Evolutionary conservation across 2,329 filamentous ascomycete genomes (phyloP), one percentile per base, ranked within the genome.

Genomic region (Aspergillus jensenii): DNA sequence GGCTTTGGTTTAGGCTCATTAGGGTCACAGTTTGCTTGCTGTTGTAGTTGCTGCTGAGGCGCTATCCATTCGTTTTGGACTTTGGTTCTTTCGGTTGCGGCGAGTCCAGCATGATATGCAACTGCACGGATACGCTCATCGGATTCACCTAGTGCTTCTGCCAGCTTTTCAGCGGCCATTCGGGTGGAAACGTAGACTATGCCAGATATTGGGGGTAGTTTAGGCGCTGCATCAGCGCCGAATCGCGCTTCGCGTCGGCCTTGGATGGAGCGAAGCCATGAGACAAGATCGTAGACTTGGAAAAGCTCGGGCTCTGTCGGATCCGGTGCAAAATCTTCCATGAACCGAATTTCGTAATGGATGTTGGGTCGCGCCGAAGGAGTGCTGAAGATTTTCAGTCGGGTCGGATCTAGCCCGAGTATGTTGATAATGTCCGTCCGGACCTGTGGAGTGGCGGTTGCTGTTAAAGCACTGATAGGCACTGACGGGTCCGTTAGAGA

Each of bases 381-480:
- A 81, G 93, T 96, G 40, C 89, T 87, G 70, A 96, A 98, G 46
- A 84, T 83, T 65, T 84, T 88, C 31, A 93, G 78, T 37, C 83
- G 86, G 0, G 81, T 77, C 15, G 80, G 72, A 59, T 90, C 82
- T 9, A 97, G 78, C 0, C 86, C 84, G 12, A 98, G 83, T 1
- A 89, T 90, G 9, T 78, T 82, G 52, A 96, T 85, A 51, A 98
- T 89, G 73, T 98, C 93, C n/a, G 86, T 79, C 31, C 92, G 84
- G 15, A 97, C 91, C 58, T 85, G 85, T 0, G 83, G 79, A 23
- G 95, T 97, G 12, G 93, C 93, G 0, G 93, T 98, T 0, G 93
- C 93, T 0, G 93, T 98, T 14, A 96, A 84, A 62, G 92, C 96
- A 74, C 95, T 96, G 61, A 98, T 89, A 4, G 93, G 93, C 0